These are phyloP conservation scores for Cyclospora cayetanensis DNA, from an alignment of 169 alveolate species.

Conservation along the genomic window DNA sequence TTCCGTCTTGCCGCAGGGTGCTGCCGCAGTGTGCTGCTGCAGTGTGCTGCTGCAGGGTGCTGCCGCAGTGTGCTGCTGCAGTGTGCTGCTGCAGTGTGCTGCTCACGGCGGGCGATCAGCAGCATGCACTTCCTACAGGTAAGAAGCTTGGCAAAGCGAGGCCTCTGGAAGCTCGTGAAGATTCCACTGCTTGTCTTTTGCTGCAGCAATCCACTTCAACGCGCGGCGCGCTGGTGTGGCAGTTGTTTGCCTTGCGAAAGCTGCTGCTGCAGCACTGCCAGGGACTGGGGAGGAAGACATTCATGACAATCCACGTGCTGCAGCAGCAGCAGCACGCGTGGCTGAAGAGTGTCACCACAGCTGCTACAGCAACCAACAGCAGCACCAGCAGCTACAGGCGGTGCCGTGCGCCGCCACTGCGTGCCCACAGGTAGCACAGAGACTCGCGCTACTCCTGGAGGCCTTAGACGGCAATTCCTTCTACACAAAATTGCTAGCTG, in stretches of 20 bases:
- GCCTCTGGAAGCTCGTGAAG: slow-evolving; percentile 22
- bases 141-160: no score
- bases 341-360: slow-evolving; percentile 16
- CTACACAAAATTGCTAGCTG: neutral
- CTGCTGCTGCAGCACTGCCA: slow-evolving; percentile 2
- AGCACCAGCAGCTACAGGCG: slow-evolving; percentile 35
- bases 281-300: neutral
- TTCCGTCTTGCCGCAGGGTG: no score
- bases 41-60: neutral
- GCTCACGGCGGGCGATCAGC: no score
- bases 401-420: neutral
- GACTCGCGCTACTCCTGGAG: slow-evolving; percentile 4
- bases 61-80: neutral
- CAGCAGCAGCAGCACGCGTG: slow-evolving; percentile 14
- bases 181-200: neutral
- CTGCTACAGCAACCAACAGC: slow-evolving; percentile 30
- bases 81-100: slow-evolving; percentile 22
- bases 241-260: neutral
- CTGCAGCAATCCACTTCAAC: slow-evolving; percentile 18
- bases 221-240: slow-evolving; percentile 11
- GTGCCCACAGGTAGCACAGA: slow-evolving; percentile 12
- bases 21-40: slow-evolving; percentile 43
- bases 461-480: slow-evolving; percentile 25
- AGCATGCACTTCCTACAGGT: no score
- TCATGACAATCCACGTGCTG: neutral